These are phyloP conservation scores for Camellia oleifera DNA, from an alignment of 179 eudicot genomes.

Conservation along the genomic window DNA sequence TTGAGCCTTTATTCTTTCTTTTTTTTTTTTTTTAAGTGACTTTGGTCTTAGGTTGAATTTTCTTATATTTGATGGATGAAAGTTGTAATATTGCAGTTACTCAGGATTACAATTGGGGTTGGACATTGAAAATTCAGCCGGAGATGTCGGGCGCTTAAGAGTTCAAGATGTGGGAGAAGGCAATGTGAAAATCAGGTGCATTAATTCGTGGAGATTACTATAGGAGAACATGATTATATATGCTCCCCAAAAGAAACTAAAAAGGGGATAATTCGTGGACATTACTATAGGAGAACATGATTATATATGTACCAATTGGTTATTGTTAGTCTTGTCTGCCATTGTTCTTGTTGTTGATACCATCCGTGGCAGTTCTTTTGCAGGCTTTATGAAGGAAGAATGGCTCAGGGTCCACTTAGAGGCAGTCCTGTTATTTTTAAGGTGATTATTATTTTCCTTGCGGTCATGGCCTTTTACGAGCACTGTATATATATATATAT, in stretches of 20 bases:
- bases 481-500: neutral
- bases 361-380: no score
- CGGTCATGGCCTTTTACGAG: neutral
- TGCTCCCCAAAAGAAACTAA: neutral
- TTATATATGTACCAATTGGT: no score
- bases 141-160: conserved; percentile 54
- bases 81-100: conserved; percentile 45
- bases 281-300: no score
- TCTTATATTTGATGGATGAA: neutral
- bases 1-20: neutral
- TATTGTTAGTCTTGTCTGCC: no score
- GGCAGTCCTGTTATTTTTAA: no score
- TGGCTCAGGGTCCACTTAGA: no score
- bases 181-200: conserved; percentile 74
- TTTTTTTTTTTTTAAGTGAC: neutral
- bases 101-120: conserved; percentile 58
- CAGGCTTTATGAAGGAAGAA: no score
- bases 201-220: neutral
- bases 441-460: no score
- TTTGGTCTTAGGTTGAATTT: neutral
- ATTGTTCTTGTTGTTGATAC: no score
- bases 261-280: neutral
- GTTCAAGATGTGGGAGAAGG: conserved; percentile 93
- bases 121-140: conserved; percentile 33
- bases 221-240: neutral